Percentiles rank a stretch among this genome's conserved stretches.
Evolutionary conservation across 805 yeast genomes (phyloP).

Genomic region (Sugiyamaella qingdaonensis): DNA sequence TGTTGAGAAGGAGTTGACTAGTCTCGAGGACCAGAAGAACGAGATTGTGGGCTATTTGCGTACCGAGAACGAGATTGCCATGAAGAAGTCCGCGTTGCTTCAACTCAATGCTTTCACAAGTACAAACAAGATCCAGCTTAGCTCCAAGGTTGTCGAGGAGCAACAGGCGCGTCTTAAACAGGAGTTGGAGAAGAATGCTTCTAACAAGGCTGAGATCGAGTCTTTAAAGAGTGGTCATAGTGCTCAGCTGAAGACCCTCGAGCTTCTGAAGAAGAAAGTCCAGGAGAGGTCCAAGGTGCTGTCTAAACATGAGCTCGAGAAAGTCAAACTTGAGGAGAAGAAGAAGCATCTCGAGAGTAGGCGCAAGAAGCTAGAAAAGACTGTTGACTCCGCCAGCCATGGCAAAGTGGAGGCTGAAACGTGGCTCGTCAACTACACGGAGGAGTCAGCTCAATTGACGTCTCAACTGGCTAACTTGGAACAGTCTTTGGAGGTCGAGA

Average conservation of each 20-base stretch:
- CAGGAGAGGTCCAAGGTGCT: constrained; percentile 29
- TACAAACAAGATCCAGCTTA: constrained; percentile 38
- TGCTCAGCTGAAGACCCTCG: constrained; percentile 21
- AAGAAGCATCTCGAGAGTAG: constrained; percentile 60
- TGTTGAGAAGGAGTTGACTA: constrained; percentile 68
- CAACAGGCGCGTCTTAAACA: constrained; percentile 40
- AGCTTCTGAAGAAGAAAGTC: constrained; percentile 28
- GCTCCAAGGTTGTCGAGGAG: constrained; percentile 37
- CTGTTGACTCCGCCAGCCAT: constrained; percentile 45
- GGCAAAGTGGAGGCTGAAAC: constrained; percentile 43
- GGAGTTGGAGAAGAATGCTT: constrained; percentile 40
- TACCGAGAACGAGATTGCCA: constrained; percentile 56
- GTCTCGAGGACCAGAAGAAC: constrained; percentile 59
- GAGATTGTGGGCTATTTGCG: constrained; percentile 64
- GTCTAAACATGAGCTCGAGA: constrained; percentile 48
- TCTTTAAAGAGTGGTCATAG: constrained; percentile 23
- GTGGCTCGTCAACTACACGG: constrained; percentile 43
- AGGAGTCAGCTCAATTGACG: constrained; percentile 43
- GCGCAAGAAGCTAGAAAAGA: constrained; percentile 54
- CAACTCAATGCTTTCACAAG: constrained; percentile 48
- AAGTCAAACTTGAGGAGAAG: constrained; percentile 72
- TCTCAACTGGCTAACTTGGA: constrained; percentile 45
- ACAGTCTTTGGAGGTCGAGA: constrained; percentile 48
- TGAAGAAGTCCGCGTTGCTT: constrained; percentile 49
- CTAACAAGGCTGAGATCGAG: constrained; percentile 38